Evolutionary conservation across 352 stramenopile species (phyloP), one percentile per base, ranked within the genome.

Genomic region (Thalassiosira mediterranea): DNA sequence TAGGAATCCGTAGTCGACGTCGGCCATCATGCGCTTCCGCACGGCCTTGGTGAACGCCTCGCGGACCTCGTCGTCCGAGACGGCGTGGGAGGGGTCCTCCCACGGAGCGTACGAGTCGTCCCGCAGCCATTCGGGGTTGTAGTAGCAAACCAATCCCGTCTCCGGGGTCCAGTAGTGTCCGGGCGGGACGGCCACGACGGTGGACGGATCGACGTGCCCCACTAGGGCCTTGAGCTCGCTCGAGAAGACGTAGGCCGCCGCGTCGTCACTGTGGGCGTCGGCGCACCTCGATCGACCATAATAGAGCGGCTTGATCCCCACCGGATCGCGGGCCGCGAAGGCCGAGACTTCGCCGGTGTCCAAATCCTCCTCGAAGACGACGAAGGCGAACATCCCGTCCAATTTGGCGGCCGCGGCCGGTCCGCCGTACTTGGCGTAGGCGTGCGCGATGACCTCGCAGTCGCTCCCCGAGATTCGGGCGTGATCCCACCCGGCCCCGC

Each of bases 341-440:
- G 96, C 95, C 58, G 94, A 90, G 10, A 76, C 56, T 31, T 66
- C 25, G 26, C 51, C 72, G 17, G 51, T 68, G 62, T 94, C 84
- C 52, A 93, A 92, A 61, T 90, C 81, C 56, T 92, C 76, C 70
- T 97, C 94, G 82, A 98, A 97, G 19, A 98, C 81, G 44, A 97
- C 93, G 83, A 98, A 98, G 64, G 94, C 96, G 84, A 98, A 98
- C 95, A 98, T 98, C 61, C 95, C 95, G 71, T 96, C 95, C 44
- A 98, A 80, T 66, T 91, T 75, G n/a, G 61, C 79, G 48, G 86
- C 85, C 44, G 89, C 68, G 49, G 94, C 72, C 3, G 86, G 68
- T 3, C 78, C 79, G 11, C 94, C 93, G 76, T 96, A 91, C 51
- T 87, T 82, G 28, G 84, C 79, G 57, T 79, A 93, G 5, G 87